Evolutionary conservation across 2,329 filamentous ascomycete species (phyloP), one percentile per base, ranked within the genome.

Genomic region (Coccinonectria pachysandricola): DNA sequence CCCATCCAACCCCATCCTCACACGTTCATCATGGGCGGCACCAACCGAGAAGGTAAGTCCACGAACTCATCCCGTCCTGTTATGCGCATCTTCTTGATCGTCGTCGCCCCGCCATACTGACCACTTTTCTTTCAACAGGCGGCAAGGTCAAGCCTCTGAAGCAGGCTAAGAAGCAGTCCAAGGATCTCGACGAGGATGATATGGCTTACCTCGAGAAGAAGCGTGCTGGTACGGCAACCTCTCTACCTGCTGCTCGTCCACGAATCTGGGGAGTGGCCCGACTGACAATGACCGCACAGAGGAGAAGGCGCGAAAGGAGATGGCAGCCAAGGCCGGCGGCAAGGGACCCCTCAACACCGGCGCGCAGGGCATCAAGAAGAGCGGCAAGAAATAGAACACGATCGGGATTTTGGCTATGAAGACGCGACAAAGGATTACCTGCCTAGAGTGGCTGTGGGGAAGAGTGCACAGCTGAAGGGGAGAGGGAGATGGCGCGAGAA

Each of bases 321-420:
- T 92, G 60, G 75, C 79, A n/a, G 68, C 76, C 35, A 82, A 84
- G 64, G 79, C 82, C 23, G 79, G 80, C 48, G 82, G 82, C 57
- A 93, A 92, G 64, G 88, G 88, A 3, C 87, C 88, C 19, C 55
- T 95, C 53, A 87, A 86, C 62, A 79, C 75, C 16, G 86, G 85
- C 17, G 59, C 68, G 24, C 84, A 92, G 62, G 86, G 85, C 37
- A 94, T 96, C 67, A 95, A 95, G 78, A 95, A 94, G 75, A 91
- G 82, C 36, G 87, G 86, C 59, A 94, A 95, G 81, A 93, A 95
- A 78, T 93, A 70, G 62, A 46, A 23, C 27, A 24, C 17, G 31
- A 9, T n/a, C 24, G 19, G 13, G 31, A 21, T 16, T 30, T 23
- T 17, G 21, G 18, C 17, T 24, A 23, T 15, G 20, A 21, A 15